These are phyloP conservation scores for Annulohypoxylon truncatum DNA, from an alignment of 2,329 filamentous ascomycete species.

Conservation along the genomic window DNA sequence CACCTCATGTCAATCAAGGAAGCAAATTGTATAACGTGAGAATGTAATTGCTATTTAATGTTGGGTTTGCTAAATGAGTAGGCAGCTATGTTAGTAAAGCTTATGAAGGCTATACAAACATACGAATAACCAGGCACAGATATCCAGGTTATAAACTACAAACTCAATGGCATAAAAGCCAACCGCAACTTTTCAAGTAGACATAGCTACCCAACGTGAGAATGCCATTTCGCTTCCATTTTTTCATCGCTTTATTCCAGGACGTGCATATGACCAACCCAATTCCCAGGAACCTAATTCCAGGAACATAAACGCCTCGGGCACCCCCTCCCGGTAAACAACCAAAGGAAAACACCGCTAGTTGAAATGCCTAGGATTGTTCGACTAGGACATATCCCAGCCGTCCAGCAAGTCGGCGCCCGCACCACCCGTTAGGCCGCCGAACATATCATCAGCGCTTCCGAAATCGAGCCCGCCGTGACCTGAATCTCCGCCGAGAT, in stretches of 20 bases:
- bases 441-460: constrained; percentile 59
- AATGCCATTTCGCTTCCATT: not conserved
- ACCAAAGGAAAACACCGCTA: not conserved
- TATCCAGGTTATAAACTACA: not conserved
- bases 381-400: constrained; percentile 46
- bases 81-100: no score
- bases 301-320: constrained; percentile 24
- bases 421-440: constrained; percentile 45
- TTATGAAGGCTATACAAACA: no score
- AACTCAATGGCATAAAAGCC: not conserved
- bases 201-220: not conserved
- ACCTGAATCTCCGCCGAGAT: constrained; percentile 51
- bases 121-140: not conserved
- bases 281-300: not conserved
- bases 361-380: not conserved
- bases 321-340: not conserved
- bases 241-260: not conserved
- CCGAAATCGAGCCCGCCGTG: constrained; percentile 54
- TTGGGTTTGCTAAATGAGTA: not conserved
- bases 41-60: not conserved
- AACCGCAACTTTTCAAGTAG: not conserved
- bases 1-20: not conserved
- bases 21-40: not conserved
- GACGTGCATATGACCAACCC: not conserved
- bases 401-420: constrained; percentile 46